A percentile compares a stretch with the other conserved stretches of the same genome.
phyloP scores from a whole-genome alignment of 1,284 basidiomycete species.

The Cryptococcus amylolentus region DNA sequence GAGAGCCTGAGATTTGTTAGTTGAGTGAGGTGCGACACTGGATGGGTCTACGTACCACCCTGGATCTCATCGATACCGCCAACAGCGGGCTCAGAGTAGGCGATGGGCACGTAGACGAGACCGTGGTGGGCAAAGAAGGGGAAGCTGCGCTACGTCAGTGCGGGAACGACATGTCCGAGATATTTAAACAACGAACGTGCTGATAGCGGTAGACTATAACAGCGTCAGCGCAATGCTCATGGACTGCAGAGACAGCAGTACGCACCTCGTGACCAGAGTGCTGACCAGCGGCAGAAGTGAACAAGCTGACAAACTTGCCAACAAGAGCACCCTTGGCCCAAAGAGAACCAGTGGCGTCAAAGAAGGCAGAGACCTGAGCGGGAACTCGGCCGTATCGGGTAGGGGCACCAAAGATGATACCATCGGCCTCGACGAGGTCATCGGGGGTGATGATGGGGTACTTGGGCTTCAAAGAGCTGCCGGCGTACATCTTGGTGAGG shows the following conservation, averaged over 20 bases:
- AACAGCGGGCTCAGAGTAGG: constrained; percentile 20
- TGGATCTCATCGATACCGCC: constrained; percentile 58
- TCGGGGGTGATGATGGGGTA: constrained; percentile 69
- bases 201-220: constrained; percentile 57
- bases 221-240: neutral
- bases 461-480: constrained; percentile 51
- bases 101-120: constrained; percentile 65
- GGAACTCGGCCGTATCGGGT: constrained; percentile 59
- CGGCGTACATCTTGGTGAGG: constrained; percentile 70
- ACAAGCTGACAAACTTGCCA: constrained; percentile 65
- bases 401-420: constrained; percentile 64
- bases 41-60: constrained; percentile 24
- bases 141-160: constrained; percentile 48
- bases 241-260: neutral
- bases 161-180: no score
- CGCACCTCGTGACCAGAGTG: constrained; percentile 51
- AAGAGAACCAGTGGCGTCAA: constrained; percentile 68
- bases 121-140: constrained; percentile 69
- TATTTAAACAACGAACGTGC: no score
- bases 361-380: constrained; percentile 54
- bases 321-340: constrained; percentile 70
- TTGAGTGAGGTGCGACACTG: constrained; percentile 39
- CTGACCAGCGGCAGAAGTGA: constrained; percentile 41
- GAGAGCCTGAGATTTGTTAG: constrained; percentile 49
- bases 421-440: constrained; percentile 60